Conservation (phyloP, 139 green algal genomes). For the Tetradesmus obliquus region DNA sequence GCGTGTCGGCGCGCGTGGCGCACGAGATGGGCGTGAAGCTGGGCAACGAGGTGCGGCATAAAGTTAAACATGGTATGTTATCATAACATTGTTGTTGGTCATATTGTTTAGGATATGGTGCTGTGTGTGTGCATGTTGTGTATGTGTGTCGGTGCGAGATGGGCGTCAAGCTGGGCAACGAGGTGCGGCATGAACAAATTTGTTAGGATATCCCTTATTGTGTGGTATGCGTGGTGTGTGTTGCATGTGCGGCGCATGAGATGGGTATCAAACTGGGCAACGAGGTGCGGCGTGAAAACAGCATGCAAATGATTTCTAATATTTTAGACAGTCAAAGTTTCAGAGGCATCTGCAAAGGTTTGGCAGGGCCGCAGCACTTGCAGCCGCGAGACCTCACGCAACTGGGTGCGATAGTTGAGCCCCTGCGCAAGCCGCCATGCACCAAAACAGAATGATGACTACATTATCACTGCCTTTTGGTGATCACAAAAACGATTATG, state of each 20-base stretch:
- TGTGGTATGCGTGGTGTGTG: background rate
- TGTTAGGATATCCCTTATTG: no score
- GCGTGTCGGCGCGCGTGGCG: conserved; percentile 93
- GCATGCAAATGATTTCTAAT: no score
- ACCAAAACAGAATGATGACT: no score
- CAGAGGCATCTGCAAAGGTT: no score
- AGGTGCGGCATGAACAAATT: background rate
- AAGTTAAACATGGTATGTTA: background rate
- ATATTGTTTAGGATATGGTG: background rate
- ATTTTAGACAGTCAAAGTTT: no score
- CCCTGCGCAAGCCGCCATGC: no score
- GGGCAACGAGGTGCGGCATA: conserved; percentile 79
- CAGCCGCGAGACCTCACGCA: no score
- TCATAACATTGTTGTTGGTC: background rate
- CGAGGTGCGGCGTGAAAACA: background rate
- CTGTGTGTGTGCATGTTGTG: conserved; percentile 25
- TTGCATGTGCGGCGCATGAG: conserved; percentile 84
- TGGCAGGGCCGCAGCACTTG: no score
- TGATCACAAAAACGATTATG: no score
- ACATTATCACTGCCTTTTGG: no score
- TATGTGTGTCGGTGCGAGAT: conserved; percentile 91
- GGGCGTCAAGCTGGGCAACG: conserved; percentile 36
- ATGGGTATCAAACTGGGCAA: conserved; percentile 60
- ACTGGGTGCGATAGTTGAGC: no score
- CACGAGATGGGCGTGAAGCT: conserved; percentile 95